Evolutionary conservation across 163 green algal genomes (phyloP).

Genomic region (Scenedesmus sp.): DNA sequence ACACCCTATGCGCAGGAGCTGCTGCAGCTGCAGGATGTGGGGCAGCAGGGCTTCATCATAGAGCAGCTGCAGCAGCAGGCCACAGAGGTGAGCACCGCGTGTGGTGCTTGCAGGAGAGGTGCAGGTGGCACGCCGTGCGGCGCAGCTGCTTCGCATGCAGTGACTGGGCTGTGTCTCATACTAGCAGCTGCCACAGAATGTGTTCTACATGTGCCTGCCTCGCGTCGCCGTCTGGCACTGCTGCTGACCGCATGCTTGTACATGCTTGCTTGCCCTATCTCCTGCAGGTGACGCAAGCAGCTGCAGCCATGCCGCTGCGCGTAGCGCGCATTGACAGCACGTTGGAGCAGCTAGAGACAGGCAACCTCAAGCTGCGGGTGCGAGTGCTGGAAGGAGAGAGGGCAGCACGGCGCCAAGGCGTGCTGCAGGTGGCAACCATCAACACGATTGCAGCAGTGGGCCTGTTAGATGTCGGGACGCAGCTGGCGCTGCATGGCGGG

Average conservation of each 20-base stretch:
- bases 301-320: constrained; percentile 80
- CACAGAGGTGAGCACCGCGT: constrained; percentile 23
- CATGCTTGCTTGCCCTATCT: no score
- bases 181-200: not conserved
- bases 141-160: not conserved
- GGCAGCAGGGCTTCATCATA: constrained; percentile 53
- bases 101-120: not conserved
- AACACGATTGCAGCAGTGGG: constrained; percentile 73
- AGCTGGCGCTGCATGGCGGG: constrained; percentile 67
- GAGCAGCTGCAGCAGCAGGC: constrained; percentile 75
- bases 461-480: constrained; percentile 78
- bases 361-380: constrained; percentile 93
- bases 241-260: not conserved
- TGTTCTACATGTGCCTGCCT: not conserved
- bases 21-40: constrained; percentile 71
- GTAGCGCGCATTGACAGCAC: constrained; percentile 66
- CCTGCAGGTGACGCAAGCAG: constrained; percentile 51
- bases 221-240: not conserved
- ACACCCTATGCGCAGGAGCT: constrained; percentile 70
- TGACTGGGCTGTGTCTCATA: not conserved
- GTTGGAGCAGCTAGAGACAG: constrained; percentile 80
- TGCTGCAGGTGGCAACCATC: constrained; percentile 84
- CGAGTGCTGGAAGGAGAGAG: constrained; percentile 86
- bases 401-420: constrained; percentile 63
- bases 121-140: not conserved